Evolutionary conservation across 2,329 filamentous ascomycete species (phyloP).

Genomic region (Ceratocystis destructans): DNA sequence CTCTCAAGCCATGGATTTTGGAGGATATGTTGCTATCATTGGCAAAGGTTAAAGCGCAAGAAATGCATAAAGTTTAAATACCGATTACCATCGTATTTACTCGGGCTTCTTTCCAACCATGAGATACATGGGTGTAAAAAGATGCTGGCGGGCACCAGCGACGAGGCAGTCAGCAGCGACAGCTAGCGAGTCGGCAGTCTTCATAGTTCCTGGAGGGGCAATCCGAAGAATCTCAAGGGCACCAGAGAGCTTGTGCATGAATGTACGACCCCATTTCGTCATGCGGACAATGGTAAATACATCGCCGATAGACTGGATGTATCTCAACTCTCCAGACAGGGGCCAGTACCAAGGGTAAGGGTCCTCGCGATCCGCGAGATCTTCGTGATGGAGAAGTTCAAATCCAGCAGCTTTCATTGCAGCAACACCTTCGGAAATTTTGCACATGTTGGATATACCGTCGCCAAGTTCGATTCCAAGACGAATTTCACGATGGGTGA

Average conservation of each 20-base stretch:
- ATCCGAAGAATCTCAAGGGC: constrained; percentile 59
- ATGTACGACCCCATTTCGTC: constrained; percentile 66
- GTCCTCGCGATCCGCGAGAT: constrained; percentile 67
- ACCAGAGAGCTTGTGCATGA: constrained; percentile 66
- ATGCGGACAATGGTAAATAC: constrained; percentile 74
- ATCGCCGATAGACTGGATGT: constrained; percentile 68
- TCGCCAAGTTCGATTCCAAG: constrained; percentile 91
- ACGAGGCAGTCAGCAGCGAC: constrained; percentile 73
- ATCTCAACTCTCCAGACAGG: constrained; percentile 68
- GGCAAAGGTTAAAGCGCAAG: neutral
- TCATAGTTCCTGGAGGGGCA: constrained; percentile 72
- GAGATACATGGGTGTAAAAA: constrained; percentile 98
- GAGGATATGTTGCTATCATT: too few relatives aligned
- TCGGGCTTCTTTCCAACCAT: constrained; percentile 82
- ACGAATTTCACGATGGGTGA: constrained; percentile 76
- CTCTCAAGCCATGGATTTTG: too few relatives aligned
- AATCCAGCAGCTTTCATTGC: constrained; percentile 86
- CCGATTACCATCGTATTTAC: neutral
- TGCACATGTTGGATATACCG: constrained; percentile 96
- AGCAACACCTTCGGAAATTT: constrained; percentile 60
- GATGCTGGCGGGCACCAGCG: constrained; percentile 69
- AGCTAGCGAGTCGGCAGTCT: constrained; percentile 85
- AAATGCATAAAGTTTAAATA: neutral
- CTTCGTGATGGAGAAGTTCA: constrained; percentile 68
- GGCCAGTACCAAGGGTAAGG: constrained; percentile 88